Evolutionary conservation across 2,329 filamentous ascomycete species (phyloP), one percentile per base, ranked within the genome.

Genomic region (Aspergillus latus): DNA sequence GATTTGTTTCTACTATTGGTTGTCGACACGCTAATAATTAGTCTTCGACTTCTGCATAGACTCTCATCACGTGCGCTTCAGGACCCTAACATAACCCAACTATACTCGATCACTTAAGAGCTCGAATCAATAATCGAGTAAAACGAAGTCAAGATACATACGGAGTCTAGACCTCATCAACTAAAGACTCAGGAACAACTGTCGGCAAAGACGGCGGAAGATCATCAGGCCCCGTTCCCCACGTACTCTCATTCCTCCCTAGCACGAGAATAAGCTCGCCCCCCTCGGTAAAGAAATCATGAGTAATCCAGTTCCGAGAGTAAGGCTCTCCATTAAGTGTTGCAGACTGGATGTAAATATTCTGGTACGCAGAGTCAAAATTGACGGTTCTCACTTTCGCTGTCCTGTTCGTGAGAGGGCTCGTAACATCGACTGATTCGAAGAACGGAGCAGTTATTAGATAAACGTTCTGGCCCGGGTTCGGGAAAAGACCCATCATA

Each of bases 401-500:
- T 9, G 78, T 84, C 55, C 82, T 83, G 1, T 83, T 81, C 0
- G 85, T 88, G 4, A 83, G 66, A 0, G 81, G 80, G 47, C 81
- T 82, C 3, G 73, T 82, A 50, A 89, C 77, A 46, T 78, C 80
- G 1, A 89, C 77, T n/a, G 76, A 74, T 58, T 82, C 76, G 61
- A 89, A 89, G 65, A 83, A 89, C 0, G 87, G 87, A 0, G 86
- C 82, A 0, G 76, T 87, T 59, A 89, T 86, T 6, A 89, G 78
- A 63, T 89, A 89, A 1, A 88, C 84, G 59, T 87, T 76, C 64
- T 89, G 86, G 0, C 86, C 86, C 0, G 85, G 79, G 52, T 88
- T 85, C 0, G 87, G 87, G 68, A 87, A 89, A 6, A 89, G 72
- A 0, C 87, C 87, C 77, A 89, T 83, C 86, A 89, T 88, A 9